Evolutionary conservation across 2,329 filamentous ascomycete species (phyloP), one percentile per base, ranked within the genome.

Genomic region (Colletotrichum theobromicola): DNA sequence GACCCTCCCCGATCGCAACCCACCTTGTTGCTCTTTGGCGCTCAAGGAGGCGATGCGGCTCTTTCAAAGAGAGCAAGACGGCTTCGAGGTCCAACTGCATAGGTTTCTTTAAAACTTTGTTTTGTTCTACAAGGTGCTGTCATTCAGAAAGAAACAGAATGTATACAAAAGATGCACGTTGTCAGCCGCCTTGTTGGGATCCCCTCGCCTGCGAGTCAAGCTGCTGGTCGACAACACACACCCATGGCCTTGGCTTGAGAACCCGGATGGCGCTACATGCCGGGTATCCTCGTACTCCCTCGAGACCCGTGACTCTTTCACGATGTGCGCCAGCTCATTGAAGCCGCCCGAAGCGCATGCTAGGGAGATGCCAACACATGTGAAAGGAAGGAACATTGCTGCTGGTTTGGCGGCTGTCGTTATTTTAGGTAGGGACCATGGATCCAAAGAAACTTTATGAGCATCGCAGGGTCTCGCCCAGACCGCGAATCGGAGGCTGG

Each of bases 331-430:
- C 86, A 89, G 65, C 84, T 97, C 24, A 98, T 97, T 79, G 96
- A 98, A 83, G 92, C 95, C 2, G 94, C 95, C 0, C 95, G 98
- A 84, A 94, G 93, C 77, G 91, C 95, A 26, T 37, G n/a, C 34
- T 46, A 58, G 35, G 60, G 12, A 61, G 55, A 46, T 61, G 67
- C 21, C 58, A 34, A 58, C 53, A 37, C 71, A 74, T n/a, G 53
- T 62, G 53, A 73, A 73, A 46, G 55, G 15, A 60, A 15, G 57
- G 28, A 32, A 30, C 24, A 60, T 7, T 24, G 21, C 57, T 26
- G 67, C 12, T 64, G 66, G 58, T 67, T 64, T 58, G 18, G 24
- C 57, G 30, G 62, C 18, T 21, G 60, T 74, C 21, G 34, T 66
- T 53, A 50, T 53, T 65, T 12, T 21, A n/a, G 34, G 55, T 42